phyloP scores from a whole-genome alignment of 306 rosid species.

The Vachellia pachyceras region DNA sequence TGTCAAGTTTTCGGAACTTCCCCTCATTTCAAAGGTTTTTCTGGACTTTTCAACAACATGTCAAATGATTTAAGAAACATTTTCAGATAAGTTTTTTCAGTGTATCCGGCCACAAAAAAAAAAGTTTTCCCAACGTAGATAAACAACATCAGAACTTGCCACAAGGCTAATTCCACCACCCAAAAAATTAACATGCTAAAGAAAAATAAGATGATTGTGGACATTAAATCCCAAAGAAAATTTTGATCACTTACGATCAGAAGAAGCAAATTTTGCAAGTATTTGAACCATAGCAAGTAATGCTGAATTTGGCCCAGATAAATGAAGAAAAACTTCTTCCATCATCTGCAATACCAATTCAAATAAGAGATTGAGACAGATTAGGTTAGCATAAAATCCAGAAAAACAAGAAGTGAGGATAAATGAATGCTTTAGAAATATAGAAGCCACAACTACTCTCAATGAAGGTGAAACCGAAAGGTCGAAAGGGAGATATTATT shows the following conservation, averaged over 20 bases:
- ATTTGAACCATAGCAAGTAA: conserved; percentile 90
- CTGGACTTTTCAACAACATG: not conserved
- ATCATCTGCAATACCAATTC: conserved; percentile 78
- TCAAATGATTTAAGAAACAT: not conserved
- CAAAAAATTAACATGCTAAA: conserved; percentile 3
- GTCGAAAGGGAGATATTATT: conserved; percentile 3
- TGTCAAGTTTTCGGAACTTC: not conserved
- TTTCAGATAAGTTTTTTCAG: not conserved
- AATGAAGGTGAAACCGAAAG: conserved; percentile 20
- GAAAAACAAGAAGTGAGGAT: conserved; percentile 26
- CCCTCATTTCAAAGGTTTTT: not conserved
- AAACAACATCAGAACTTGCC: conserved; percentile 8
- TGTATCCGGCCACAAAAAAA: not conserved
- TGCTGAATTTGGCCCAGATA: conserved; percentile 83
- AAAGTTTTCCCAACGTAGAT: not conserved
- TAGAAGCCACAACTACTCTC: conserved; percentile 29
- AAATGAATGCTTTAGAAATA: not conserved
- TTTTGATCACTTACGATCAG: conserved; percentile 70
- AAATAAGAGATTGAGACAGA: conserved; percentile 28
- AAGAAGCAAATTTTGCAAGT: conserved; percentile 89
- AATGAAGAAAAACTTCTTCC: conserved; percentile 92
- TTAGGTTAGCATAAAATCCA: conserved; percentile 29
- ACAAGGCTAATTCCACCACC: conserved; percentile 3
- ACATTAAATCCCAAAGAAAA: conserved; percentile 28
- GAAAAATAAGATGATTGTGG: conserved; percentile 20